A percentile compares a stretch with the other conserved stretches of the same genome.
Evolutionary conservation across 164 flowering plant species (phyloP).

Genomic region (Tinospora cordifolia): DNA sequence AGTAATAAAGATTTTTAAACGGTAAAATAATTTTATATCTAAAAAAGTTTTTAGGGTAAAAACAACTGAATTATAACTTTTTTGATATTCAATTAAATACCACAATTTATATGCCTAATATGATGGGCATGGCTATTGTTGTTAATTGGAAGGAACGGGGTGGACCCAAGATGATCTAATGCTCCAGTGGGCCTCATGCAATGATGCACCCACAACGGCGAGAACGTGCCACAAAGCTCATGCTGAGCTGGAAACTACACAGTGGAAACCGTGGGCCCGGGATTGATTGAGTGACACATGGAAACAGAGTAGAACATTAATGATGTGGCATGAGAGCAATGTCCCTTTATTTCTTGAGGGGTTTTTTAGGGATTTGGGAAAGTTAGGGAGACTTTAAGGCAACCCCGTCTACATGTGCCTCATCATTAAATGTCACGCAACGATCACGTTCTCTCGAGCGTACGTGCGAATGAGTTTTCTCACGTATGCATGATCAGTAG

Average conservation of each 20-base stretch:
- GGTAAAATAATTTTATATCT: too few relatives aligned
- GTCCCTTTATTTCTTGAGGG: not conserved
- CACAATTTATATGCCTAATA: too few relatives aligned
- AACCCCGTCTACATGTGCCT: constrained; percentile 40
- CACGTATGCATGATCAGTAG: not conserved
- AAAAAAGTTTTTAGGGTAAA: too few relatives aligned
- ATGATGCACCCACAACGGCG: not conserved
- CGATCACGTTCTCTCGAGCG: not conserved
- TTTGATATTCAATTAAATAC: too few relatives aligned
- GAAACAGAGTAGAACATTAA: constrained; percentile 4
- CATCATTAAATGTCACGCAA: constrained; percentile 19
- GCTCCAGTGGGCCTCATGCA: not conserved
- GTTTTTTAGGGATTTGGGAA: constrained; percentile 9
- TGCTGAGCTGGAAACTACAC: constrained; percentile 2
- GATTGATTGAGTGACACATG: not conserved
- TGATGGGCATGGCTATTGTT: too few relatives aligned
- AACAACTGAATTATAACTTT: too few relatives aligned
- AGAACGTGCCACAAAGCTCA: not conserved
- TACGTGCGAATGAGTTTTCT: not conserved
- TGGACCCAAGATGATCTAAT: not conserved
- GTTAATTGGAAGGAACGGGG: too few relatives aligned
- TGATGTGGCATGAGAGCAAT: constrained; percentile 20
- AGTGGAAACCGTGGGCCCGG: not conserved
- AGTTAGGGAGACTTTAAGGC: constrained; percentile 24
- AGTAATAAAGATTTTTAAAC: too few relatives aligned